Conservation (phyloP, 441 rosid species). For the Hura crepitans region DNA sequence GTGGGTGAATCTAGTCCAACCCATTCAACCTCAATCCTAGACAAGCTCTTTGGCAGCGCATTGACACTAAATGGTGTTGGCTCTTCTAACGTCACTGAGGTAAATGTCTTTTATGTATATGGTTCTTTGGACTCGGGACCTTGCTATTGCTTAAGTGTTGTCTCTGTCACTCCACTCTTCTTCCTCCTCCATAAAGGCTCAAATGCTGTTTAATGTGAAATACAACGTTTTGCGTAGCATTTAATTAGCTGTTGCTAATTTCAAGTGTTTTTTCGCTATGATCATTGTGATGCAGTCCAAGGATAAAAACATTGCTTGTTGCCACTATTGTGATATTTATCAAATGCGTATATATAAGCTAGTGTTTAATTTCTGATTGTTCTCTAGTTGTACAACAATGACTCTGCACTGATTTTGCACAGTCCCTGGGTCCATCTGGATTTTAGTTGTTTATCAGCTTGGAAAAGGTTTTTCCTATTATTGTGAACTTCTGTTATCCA, state of each 20-base stretch:
- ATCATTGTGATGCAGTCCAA: background rate
- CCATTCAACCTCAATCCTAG: slow-evolving; percentile 60
- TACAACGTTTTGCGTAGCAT: background rate
- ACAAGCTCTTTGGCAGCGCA: slow-evolving; percentile 67
- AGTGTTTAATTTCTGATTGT: background rate
- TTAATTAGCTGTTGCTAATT: background rate
- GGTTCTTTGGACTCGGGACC: background rate
- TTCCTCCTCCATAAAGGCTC: too few species aligned
- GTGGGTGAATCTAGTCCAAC: slow-evolving; percentile 36
- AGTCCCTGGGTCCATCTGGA: background rate
- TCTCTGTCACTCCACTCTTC: background rate
- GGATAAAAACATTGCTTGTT: background rate
- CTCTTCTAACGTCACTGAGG: slow-evolving; percentile 51
- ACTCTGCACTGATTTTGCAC: background rate
- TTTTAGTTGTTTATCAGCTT: background rate
- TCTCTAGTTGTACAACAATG: background rate
- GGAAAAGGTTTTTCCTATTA: background rate
- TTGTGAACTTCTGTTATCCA: background rate
- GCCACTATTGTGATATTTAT: background rate
- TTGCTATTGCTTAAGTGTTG: background rate
- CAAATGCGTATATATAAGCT: background rate
- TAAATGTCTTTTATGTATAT: slow-evolving; percentile 26
- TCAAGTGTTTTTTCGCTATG: background rate
- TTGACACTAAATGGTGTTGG: slow-evolving; percentile 46
- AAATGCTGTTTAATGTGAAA: too few species aligned